Evolutionary conservation across 225 moss, liverwort and hornwort genomes (phyloP).

Genomic region (Antitrichia curtipendula): DNA sequence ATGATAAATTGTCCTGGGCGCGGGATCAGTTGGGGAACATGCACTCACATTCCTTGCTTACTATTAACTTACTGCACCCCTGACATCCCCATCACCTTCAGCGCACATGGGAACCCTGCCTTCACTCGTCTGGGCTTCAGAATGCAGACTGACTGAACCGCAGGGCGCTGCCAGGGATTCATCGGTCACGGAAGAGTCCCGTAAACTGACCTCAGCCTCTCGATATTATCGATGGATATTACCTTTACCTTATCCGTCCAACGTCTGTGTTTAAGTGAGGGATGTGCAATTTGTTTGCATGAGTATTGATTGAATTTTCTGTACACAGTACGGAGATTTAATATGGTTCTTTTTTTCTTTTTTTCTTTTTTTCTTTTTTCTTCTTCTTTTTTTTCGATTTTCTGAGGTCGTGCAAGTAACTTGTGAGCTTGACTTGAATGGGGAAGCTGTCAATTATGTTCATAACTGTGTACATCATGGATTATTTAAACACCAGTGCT

Average conservation of each 20-base stretch:
- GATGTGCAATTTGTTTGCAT: not conserved
- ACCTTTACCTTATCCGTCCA: not conserved
- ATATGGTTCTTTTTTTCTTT: not conserved
- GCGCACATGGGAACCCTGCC: not conserved
- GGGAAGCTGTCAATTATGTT: not conserved
- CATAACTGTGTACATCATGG: not conserved
- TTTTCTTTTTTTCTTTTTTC: too few species aligned
- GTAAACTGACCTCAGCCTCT: not conserved
- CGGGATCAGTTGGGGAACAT: not conserved
- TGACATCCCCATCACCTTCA: not conserved
- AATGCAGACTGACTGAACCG: not conserved
- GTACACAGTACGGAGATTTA: not conserved
- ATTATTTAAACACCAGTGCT: not conserved
- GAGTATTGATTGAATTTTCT: not conserved
- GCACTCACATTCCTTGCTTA: not conserved
- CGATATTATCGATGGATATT: not conserved
- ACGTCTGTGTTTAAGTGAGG: too few species aligned
- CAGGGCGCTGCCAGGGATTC: not conserved
- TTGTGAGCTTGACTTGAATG: not conserved
- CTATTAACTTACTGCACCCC: not conserved
- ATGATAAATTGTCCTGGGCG: not conserved
- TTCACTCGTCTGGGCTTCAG: not conserved
- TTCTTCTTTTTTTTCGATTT: not conserved
- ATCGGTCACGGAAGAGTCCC: not conserved
- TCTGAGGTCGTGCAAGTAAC: accelerated